Evolutionary conservation across 352 stramenopile genomes (phyloP).

Genomic region (Phytopythium montanum): DNA sequence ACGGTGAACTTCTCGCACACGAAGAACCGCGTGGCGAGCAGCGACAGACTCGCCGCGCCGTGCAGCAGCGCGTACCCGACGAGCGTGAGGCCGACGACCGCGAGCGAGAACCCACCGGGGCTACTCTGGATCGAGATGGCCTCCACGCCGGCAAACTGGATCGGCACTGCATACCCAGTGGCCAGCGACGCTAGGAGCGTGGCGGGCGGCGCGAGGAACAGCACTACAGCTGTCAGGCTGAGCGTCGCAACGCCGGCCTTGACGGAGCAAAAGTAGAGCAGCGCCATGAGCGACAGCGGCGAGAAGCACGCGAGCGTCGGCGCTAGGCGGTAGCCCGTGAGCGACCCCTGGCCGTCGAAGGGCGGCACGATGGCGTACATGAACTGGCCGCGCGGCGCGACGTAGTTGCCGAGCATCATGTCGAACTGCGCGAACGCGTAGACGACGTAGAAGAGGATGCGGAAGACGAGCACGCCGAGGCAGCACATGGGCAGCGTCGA

Average conservation of each 20-base stretch:
- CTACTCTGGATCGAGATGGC: conserved; percentile 16
- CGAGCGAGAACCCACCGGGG: conserved; percentile 19
- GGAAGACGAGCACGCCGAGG: conserved; percentile 60
- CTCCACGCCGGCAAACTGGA: conserved; percentile 22
- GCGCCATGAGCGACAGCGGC: conserved; percentile 55
- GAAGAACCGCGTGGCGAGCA: conserved; percentile 37
- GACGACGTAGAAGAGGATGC: conserved; percentile 50
- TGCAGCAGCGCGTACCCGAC: conserved; percentile 54
- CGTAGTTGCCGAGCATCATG: conserved; percentile 40
- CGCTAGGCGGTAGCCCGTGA: conserved; percentile 36
- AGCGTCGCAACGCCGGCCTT: conserved; percentile 48
- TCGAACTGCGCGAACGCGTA: conserved; percentile 55
- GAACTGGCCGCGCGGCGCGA: conserved; percentile 26
- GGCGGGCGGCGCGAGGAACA: conserved; percentile 26
- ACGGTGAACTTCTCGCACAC: conserved; percentile 40
- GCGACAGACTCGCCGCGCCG: conserved; percentile 36
- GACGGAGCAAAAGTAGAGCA: conserved; percentile 62
- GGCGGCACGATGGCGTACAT: conserved; percentile 31
- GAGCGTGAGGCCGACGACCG: conserved; percentile 30
- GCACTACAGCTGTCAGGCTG: conserved; percentile 24
- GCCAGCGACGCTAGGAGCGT: conserved; percentile 24
- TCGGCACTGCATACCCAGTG: conserved; percentile 8
- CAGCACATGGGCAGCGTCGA: conserved; percentile 62
- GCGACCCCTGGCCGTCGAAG: conserved; percentile 10
- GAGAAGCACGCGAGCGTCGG: conserved; percentile 50